Conservation (phyloP, 148 eudicot genomes). For the Selenicereus undatus region DNA sequence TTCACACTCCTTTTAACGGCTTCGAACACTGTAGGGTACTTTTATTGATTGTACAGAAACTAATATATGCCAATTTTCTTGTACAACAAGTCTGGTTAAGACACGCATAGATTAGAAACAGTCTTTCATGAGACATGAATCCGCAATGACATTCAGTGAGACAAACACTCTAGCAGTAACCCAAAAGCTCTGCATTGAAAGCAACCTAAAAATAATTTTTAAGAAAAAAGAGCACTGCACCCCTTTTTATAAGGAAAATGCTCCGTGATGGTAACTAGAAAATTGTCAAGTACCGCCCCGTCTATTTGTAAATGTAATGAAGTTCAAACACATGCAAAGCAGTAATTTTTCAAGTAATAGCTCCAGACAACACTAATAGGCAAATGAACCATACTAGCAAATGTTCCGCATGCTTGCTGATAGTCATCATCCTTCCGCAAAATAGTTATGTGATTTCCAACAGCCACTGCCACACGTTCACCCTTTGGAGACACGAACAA, state of each 20-base stretch:
- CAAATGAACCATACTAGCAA: slow-evolving; percentile 54
- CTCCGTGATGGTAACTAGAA: neutral
- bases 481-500: slow-evolving; percentile 78
- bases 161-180: neutral
- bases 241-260: neutral
- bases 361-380: neutral
- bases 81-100: neutral
- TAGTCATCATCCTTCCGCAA: slow-evolving; percentile 76
- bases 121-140: neutral
- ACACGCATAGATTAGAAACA: neutral
- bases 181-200: neutral
- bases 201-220: neutral
- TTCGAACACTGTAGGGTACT: neutral
- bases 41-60: neutral
- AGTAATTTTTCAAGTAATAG: neutral
- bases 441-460: slow-evolving; percentile 70
- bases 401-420: slow-evolving; percentile 61
- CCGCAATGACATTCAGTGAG: neutral
- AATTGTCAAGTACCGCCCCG: neutral
- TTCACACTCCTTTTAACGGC: neutral
- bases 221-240: neutral
- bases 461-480: slow-evolving; percentile 70
- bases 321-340: neutral
- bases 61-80: neutral
- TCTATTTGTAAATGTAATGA: neutral